Conservation (phyloP, 352 stramenopile species). For the Thalassiosira mediterranea region DNA sequence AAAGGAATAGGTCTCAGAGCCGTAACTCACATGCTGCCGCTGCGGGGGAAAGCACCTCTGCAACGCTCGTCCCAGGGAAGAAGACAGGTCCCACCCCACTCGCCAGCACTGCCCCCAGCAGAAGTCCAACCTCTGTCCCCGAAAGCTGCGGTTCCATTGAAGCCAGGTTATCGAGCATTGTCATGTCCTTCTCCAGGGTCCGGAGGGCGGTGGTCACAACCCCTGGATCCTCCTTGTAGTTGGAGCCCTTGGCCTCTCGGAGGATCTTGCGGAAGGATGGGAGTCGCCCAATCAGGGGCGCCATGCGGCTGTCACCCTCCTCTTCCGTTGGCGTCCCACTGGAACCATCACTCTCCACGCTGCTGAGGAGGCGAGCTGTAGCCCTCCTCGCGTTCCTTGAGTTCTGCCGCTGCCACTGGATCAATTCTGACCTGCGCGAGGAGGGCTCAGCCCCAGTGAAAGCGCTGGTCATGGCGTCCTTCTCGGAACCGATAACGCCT, state of each 20-base stretch:
- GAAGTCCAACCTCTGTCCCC: conserved; percentile 57
- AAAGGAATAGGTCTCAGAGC: no score
- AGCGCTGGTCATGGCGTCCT: conserved; percentile 6
- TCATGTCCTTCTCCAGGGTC: conserved; percentile 46
- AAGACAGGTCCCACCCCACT: conserved; percentile 62
- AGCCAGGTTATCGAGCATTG: conserved; percentile 61
- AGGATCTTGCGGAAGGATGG: neutral
- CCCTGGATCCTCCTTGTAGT: neutral
- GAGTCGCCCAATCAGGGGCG: neutral
- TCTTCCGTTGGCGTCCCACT: neutral
- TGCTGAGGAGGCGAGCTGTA: neutral
- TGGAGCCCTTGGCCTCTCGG: neutral
- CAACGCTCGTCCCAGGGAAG: conserved; percentile 58
- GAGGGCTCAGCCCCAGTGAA: conserved; percentile 1
- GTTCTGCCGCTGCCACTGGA: conserved; percentile 10
- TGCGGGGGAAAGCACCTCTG: conserved; percentile 70
- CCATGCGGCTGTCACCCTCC: neutral
- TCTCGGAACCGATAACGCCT: no score
- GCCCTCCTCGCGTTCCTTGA: neutral
- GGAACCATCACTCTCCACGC: neutral
- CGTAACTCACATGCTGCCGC: conserved; percentile 70
- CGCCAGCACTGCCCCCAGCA: conserved; percentile 49
- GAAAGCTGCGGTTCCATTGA: conserved; percentile 65
- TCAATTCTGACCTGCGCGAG: neutral
- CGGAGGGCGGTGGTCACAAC: conserved; percentile 13